Base-by-base conservation (phyloP, 805 yeast genomes). In the Candida jianshihensis region DNA sequence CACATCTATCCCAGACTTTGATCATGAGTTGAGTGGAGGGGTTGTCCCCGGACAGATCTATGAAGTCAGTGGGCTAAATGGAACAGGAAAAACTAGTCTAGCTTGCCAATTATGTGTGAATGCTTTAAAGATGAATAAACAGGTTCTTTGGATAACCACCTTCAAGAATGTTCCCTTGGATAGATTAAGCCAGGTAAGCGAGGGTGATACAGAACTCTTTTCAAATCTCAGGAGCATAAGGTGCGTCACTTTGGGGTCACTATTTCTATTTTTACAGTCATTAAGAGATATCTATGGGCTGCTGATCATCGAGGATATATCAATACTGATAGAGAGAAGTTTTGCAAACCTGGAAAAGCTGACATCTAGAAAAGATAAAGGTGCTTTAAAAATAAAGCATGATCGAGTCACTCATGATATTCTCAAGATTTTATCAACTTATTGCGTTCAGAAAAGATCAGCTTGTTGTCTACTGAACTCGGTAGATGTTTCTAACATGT, bases 31-130 rank as follows among this genome's bases (percentile, higher is more conserved):
- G 5, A 41, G 36, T 16, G 54, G 56, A 1, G 56, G 56, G 4
- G 21, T 51, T n/a, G 35, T 42, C 3, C 53, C 54, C 2, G 52
- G 52, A 1, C 53, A 46, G 35, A 31, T 48, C 15, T 49, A 49
- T 29, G 56, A 51, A 31, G 6, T 51, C 6, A 27, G 37, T 9
- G 50, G 51, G 1, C 33, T 49, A 13, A 48, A 45, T 37, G 50
- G 50, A 17, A 34, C 45, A 3, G 56, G 56, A 8, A 49, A 45
- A 31, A 16, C 30, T 3, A 31, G 39, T 3, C 20, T 51, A 4
- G 42, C 40, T 1, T 21, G 37, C 4, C 46, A 46, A 25, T 6
- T 48, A 3, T 42, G 43, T 12, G 5, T 26, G 3, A 46, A 42
- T 30, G 46, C 49, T 1, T 3, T 43, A 14, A 29, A 31, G 10